Evolutionary conservation across 768 basidiomycete species (phyloP).

Genomic region (Leccinum truebloodii): DNA sequence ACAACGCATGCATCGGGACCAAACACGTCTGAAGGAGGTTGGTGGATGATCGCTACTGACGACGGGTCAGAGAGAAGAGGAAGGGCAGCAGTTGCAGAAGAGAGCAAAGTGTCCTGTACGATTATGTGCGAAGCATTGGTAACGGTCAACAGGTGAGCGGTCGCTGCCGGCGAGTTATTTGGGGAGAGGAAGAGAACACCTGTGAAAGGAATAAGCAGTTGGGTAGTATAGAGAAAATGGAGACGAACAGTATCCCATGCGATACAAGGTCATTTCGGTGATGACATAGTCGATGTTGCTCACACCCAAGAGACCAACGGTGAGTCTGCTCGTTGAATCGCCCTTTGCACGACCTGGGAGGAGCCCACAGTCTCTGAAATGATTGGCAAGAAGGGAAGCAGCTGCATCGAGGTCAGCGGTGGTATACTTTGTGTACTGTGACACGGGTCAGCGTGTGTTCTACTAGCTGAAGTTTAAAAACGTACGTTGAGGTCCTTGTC

Average conservation of each 20-base stretch:
- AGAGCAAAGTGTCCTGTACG: constrained; percentile 18
- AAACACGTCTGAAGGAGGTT: constrained; percentile 23
- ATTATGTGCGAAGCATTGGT: constrained; percentile 26
- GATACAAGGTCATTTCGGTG: constrained; percentile 28
- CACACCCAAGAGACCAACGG: constrained; percentile 27
- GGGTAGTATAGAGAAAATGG: background rate
- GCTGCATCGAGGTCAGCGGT: constrained; percentile 25
- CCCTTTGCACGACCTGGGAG: constrained; percentile 27
- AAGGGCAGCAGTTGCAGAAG: constrained; percentile 20
- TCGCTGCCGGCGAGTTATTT: constrained; percentile 47
- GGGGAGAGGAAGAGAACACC: constrained; percentile 40
- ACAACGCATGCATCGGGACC: constrained; percentile 15
- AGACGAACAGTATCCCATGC: constrained; percentile 34
- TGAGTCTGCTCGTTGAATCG: constrained; percentile 25
- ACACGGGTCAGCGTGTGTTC: background rate
- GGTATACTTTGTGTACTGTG: constrained; percentile 29
- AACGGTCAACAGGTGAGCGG: constrained; percentile 42
- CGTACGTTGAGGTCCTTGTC: constrained; percentile 27
- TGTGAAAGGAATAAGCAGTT: constrained; percentile 1
- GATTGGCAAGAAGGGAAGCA: constrained; percentile 29
- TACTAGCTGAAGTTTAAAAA: background rate
- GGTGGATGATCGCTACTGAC: constrained; percentile 25
- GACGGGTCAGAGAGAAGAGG: constrained; percentile 17
- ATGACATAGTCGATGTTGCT: constrained; percentile 32
- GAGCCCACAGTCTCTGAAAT: constrained; percentile 18